Conservation (phyloP, 305 asterid species). For the Fraxinus paxiana region DNA sequence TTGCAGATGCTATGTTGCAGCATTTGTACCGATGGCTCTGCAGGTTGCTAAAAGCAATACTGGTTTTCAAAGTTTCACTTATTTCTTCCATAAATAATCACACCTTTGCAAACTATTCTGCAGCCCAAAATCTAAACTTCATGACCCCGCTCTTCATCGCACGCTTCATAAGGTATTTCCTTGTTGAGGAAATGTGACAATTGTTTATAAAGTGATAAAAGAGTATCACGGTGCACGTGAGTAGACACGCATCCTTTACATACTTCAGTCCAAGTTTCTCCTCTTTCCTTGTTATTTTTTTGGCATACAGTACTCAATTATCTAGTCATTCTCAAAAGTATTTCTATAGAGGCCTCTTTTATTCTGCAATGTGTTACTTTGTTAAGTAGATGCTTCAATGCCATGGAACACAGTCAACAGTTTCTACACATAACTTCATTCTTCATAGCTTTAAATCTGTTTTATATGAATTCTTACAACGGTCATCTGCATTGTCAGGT, state of each 20-base stretch:
- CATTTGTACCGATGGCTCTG: conserved; percentile 96
- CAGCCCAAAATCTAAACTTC: conserved; percentile 93
- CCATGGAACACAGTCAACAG: conserved; percentile 1
- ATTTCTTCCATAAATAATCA: conserved; percentile 21
- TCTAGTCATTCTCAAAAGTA: conserved; percentile 2
- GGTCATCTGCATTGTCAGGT: conserved; percentile 46
- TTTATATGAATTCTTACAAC: conserved; percentile 13
- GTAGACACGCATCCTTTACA: conserved; percentile 12
- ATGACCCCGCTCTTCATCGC: conserved; percentile 91
- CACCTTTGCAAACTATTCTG: conserved; percentile 27
- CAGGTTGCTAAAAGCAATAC: conserved; percentile 52
- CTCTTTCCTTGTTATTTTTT: conserved; percentile 8
- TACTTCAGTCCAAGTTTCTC: conserved; percentile 9
- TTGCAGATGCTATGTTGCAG: conserved; percentile 88
- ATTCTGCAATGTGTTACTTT: background rate
- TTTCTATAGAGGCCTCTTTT: background rate
- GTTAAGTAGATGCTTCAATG: conserved; percentile 5
- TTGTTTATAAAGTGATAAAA: conserved; percentile 18
- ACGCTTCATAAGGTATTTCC: conserved; percentile 90
- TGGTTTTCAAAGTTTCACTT: conserved; percentile 20
- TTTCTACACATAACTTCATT: conserved; percentile 12
- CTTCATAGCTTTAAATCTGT: conserved; percentile 11
- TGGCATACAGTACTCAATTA: conserved; percentile 1
- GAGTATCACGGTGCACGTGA: conserved; percentile 18
- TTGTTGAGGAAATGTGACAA: conserved; percentile 24